A percentile compares a stretch with the other conserved stretches of the same genome.
Evolutionary conservation across 2,329 filamentous ascomycete genomes (phyloP).

Genomic region (Esteya vermicola): DNA sequence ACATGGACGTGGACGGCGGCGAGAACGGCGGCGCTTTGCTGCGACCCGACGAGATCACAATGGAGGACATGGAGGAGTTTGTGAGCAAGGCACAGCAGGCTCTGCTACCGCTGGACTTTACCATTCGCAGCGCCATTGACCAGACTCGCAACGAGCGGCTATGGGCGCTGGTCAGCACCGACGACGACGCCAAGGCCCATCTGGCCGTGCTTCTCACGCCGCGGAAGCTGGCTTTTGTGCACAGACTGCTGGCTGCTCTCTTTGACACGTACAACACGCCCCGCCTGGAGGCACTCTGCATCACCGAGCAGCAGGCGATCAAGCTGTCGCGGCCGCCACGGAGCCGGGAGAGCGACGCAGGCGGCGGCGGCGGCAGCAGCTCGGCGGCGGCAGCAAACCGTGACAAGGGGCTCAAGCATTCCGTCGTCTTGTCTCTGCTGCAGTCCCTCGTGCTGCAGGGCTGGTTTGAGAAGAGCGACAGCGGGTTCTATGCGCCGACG

Average conservation of each 20-base stretch:
- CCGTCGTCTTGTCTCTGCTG: constrained; percentile 63
- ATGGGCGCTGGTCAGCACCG: constrained; percentile 78
- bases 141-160: constrained; percentile 47
- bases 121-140: constrained; percentile 63
- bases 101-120: constrained; percentile 70
- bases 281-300: constrained; percentile 68
- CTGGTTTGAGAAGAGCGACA: constrained; percentile 66
- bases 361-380: not conserved
- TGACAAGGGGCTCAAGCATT: constrained; percentile 53
- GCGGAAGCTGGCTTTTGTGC: constrained; percentile 83
- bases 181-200: constrained; percentile 73
- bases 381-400: constrained; percentile 13
- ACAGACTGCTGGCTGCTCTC: constrained; percentile 77
- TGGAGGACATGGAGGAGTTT: constrained; percentile 53
- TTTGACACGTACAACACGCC: constrained; percentile 78
- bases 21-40: not conserved
- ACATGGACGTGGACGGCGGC: constrained; percentile 16
- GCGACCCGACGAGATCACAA: constrained; percentile 46
- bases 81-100: constrained; percentile 56
- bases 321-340: constrained; percentile 45
- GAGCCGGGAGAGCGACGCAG: constrained; percentile 2
- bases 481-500: constrained; percentile 61
- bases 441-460: constrained; percentile 58
- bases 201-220: constrained; percentile 67
- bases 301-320: constrained; percentile 66